Evolutionary conservation across 768 basidiomycete species (phyloP).

Genomic region (Tylopilus intermedius): DNA sequence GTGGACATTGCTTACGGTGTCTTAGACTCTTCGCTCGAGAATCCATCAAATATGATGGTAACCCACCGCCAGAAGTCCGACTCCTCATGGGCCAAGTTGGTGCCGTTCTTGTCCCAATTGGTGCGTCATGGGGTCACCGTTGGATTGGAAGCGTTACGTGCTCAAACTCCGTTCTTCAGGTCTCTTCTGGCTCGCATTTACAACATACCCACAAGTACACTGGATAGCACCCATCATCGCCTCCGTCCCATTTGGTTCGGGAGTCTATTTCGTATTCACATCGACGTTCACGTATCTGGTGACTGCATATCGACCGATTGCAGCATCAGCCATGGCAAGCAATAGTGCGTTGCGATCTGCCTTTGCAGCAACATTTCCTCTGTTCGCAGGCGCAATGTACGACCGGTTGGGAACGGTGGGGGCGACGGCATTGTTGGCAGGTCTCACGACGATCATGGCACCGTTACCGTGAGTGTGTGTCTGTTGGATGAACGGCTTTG

Average conservation of each 20-base stretch:
- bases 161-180: conserved; percentile 20
- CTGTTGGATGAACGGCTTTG: not conserved
- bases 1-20: not conserved
- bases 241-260: conserved; percentile 47
- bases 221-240: conserved; percentile 46
- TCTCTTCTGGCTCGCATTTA: conserved; percentile 54
- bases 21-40: conserved; percentile 36
- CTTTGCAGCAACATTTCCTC: conserved; percentile 49
- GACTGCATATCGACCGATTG: conserved; percentile 45
- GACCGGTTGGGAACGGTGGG: conserved; percentile 58
- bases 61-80: conserved; percentile 60
- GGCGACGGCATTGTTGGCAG: conserved; percentile 66
- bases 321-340: conserved; percentile 61
- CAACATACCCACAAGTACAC: conserved; percentile 42
- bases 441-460: conserved; percentile 54
- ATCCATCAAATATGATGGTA: conserved; percentile 36
- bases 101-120: conserved; percentile 58
- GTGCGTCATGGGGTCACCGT: conserved; percentile 29
- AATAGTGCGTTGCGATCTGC: conserved; percentile 50
- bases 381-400: conserved; percentile 52
- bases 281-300: conserved; percentile 61
- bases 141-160: not conserved
- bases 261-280: conserved; percentile 61
- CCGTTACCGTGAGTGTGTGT: conserved; percentile 50
- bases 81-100: conserved; percentile 66